Evolutionary conservation across 1,284 basidiomycete species (phyloP).

Genomic region (Ustilago crameri): DNA sequence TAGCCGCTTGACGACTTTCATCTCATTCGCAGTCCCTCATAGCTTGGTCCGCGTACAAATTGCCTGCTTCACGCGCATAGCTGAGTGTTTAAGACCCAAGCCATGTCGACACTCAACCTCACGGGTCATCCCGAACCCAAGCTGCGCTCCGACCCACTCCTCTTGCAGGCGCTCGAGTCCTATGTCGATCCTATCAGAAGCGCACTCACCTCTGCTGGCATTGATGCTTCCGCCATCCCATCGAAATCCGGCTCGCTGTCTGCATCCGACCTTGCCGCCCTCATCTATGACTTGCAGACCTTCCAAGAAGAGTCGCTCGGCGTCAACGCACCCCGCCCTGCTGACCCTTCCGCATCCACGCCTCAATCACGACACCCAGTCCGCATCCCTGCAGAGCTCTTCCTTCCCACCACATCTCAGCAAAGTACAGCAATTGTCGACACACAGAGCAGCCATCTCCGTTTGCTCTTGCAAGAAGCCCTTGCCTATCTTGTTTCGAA

Average conservation of each 20-base stretch:
- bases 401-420: constrained; percentile 54
- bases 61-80: not conserved
- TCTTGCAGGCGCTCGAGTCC: constrained; percentile 46
- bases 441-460: constrained; percentile 46
- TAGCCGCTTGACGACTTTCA: constrained; percentile 2
- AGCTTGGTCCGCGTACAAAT: too few relatives aligned
- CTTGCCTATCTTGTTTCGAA: constrained; percentile 50
- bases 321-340: constrained; percentile 47
- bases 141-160: constrained; percentile 34
- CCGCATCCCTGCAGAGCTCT: constrained; percentile 57
- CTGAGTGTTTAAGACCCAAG: not conserved
- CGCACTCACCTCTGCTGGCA: constrained; percentile 21
- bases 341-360: constrained; percentile 38
- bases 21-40: too few relatives aligned
- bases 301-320: constrained; percentile 64
- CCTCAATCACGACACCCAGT: constrained; percentile 46
- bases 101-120: constrained; percentile 53
- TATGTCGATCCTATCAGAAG: constrained; percentile 48
- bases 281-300: constrained; percentile 46
- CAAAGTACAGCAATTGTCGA: constrained; percentile 40
- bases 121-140: constrained; percentile 49
- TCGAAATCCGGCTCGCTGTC: constrained; percentile 33
- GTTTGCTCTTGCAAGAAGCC: constrained; percentile 45
- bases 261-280: constrained; percentile 40
- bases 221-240: constrained; percentile 18